phyloP scores from a whole-genome alignment of 1,139 yeast genomes.

The Saccharomycopsis phalli region DNA sequence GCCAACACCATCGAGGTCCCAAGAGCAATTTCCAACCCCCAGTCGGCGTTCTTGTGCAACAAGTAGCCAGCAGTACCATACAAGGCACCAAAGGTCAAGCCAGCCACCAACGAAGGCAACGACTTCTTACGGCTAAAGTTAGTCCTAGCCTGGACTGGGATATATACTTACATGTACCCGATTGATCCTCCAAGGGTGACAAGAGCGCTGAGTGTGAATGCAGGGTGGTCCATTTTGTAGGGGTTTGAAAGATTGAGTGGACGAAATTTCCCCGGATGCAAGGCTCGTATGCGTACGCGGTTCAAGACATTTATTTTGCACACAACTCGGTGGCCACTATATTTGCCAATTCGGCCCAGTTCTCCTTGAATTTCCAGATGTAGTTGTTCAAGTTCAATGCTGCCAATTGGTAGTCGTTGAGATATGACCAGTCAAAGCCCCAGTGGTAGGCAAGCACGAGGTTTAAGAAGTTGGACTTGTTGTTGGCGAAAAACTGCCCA shows the following conservation, averaged over 20 bases:
- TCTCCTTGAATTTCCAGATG: slow-evolving; percentile 7
- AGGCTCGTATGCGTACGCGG: too few relatives aligned
- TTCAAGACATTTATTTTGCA: too few relatives aligned
- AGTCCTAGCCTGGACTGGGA: background rate
- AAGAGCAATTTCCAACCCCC: slow-evolving; percentile 75
- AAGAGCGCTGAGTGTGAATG: slow-evolving; percentile 66
- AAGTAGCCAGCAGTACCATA: slow-evolving; percentile 77
- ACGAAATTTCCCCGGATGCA: too few relatives aligned
- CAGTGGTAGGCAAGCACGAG: slow-evolving; percentile 19
- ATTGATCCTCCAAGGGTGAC: slow-evolving; percentile 66
- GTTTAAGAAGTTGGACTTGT: slow-evolving; percentile 10
- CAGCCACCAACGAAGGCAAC: slow-evolving; percentile 73
- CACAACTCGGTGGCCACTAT: background rate
- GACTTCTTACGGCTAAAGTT: slow-evolving; percentile 51
- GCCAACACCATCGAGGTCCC: slow-evolving; percentile 59
- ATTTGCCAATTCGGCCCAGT: slow-evolving; percentile 10
- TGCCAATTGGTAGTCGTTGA: slow-evolving; percentile 18
- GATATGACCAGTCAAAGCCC: slow-evolving; percentile 18
- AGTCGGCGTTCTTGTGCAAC: slow-evolving; percentile 60
- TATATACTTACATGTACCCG: slow-evolving; percentile 43
- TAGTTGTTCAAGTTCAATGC: slow-evolving; percentile 13
- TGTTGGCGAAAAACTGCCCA: slow-evolving; percentile 2
- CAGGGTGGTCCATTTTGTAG: slow-evolving; percentile 58
- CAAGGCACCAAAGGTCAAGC: slow-evolving; percentile 55
- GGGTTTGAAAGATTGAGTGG: background rate